Conservation (phyloP, 2,329 filamentous ascomycete species). For the Apiospora pterosperma region DNA sequence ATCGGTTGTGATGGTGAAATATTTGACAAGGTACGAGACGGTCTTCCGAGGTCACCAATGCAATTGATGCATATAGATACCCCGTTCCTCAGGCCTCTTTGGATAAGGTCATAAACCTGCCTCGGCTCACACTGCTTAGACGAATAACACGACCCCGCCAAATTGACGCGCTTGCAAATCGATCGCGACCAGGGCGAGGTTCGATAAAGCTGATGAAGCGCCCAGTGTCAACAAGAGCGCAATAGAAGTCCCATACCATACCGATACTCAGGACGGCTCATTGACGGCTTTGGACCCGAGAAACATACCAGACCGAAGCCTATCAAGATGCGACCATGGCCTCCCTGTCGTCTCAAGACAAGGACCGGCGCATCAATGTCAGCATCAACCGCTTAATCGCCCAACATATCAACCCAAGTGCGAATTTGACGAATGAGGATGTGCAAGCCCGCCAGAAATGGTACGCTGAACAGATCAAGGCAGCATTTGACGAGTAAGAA, state of each 20-base stretch:
- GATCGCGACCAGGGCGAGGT: not conserved
- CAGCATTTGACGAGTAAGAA: slow-evolving; percentile 6
- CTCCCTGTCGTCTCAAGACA: slow-evolving; percentile 51
- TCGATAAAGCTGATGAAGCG: slow-evolving; percentile 1
- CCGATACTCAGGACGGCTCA: not conserved
- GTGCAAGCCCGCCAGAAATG: slow-evolving; percentile 41
- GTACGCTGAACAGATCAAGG: slow-evolving; percentile 12
- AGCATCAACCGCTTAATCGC: slow-evolving; percentile 77
- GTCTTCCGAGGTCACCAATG: not conserved
- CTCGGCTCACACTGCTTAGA: not conserved
- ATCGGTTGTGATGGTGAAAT: not conserved
- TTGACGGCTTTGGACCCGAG: not conserved
- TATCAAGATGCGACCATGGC: slow-evolving; percentile 41
- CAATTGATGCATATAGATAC: not conserved
- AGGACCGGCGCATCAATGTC: slow-evolving; percentile 66
- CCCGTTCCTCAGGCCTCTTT: not conserved
- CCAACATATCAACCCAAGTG: slow-evolving; percentile 65
- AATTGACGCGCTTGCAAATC: not conserved
- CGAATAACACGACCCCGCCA: not conserved
- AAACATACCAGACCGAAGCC: not conserved
- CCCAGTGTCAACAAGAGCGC: not conserved
- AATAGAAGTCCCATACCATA: not conserved
- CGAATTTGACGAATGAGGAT: slow-evolving; percentile 63
- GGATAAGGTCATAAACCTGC: not conserved
- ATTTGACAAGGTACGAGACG: not conserved